Percentiles rank a stretch among this genome's conserved stretches.
phyloP scores from a whole-genome alignment of 2,329 filamentous ascomycete genomes.

The Fusarium stilboides region DNA sequence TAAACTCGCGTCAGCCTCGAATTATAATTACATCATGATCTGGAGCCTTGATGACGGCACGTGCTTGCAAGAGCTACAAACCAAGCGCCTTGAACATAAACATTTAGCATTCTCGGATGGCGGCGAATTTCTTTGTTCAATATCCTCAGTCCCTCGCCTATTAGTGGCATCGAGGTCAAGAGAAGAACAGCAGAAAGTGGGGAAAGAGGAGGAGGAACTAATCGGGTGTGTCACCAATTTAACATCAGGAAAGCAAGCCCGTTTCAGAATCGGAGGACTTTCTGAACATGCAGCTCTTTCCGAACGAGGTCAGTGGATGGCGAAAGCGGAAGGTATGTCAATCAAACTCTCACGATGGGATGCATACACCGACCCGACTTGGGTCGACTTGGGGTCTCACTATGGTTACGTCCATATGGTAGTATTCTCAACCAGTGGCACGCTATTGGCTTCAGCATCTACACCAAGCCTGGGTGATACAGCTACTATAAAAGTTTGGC shows the following conservation, averaged over 20 bases:
- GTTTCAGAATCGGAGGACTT: rapidly evolving
- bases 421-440: neutral
- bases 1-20: too few relatives aligned
- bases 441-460: neutral
- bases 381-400: neutral
- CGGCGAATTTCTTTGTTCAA: neutral
- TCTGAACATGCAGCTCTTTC: neutral
- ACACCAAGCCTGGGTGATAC: too few relatives aligned
- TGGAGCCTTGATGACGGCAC: neutral
- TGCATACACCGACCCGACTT: rapidly evolving
- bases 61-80: neutral
- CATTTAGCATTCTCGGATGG: neutral
- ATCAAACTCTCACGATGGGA: neutral
- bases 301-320: neutral
- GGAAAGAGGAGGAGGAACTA: too few relatives aligned
- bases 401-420: rapidly evolving
- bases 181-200: too few relatives aligned
- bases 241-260: rapidly evolving
- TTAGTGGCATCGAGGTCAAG: too few relatives aligned
- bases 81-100: too few relatives aligned
- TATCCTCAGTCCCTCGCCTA: too few relatives aligned
- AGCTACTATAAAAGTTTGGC: neutral
- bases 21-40: neutral
- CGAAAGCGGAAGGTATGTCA: rapidly evolving
- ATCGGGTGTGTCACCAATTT: rapidly evolving